phyloP scores from a whole-genome alignment of 2,329 filamentous ascomycete genomes.

The Neurospora sp. region DNA sequence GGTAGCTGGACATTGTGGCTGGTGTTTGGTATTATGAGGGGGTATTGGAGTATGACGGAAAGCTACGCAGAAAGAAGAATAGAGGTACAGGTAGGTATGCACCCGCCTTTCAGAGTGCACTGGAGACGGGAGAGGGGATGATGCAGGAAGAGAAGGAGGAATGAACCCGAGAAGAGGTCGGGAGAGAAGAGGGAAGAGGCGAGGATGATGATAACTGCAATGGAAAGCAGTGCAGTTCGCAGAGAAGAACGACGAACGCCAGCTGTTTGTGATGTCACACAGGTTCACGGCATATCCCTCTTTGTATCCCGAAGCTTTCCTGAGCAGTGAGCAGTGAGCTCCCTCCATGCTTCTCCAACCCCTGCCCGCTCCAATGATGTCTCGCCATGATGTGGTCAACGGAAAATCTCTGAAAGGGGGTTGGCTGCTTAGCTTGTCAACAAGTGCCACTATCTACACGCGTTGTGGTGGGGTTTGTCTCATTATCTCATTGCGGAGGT shows the following conservation, averaged over 20 bases:
- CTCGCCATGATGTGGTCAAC: background rate
- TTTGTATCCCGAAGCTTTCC: background rate
- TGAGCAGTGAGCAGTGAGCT: background rate
- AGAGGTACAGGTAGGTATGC: background rate
- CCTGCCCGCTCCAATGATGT: background rate
- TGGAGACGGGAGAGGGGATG: background rate
- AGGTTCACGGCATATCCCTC: background rate
- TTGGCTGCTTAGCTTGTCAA: background rate
- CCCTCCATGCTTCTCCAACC: background rate
- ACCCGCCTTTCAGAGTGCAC: background rate
- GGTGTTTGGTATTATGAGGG: background rate
- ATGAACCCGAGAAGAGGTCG: background rate
- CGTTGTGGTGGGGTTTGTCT: background rate
- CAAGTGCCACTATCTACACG: background rate
- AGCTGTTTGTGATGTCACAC: background rate
- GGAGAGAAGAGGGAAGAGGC: background rate
- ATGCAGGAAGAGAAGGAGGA: background rate
- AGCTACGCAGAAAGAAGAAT: background rate
- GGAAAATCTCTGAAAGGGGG: background rate
- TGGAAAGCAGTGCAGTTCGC: background rate
- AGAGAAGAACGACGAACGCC: background rate
- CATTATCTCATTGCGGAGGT: background rate
- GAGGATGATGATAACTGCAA: background rate
- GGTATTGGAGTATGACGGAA: background rate
- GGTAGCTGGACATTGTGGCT: slow-evolving; percentile 9